Evolutionary conservation across 2,329 filamentous ascomycete genomes (phyloP).

Genomic region (Xylariaceae sp.): DNA sequence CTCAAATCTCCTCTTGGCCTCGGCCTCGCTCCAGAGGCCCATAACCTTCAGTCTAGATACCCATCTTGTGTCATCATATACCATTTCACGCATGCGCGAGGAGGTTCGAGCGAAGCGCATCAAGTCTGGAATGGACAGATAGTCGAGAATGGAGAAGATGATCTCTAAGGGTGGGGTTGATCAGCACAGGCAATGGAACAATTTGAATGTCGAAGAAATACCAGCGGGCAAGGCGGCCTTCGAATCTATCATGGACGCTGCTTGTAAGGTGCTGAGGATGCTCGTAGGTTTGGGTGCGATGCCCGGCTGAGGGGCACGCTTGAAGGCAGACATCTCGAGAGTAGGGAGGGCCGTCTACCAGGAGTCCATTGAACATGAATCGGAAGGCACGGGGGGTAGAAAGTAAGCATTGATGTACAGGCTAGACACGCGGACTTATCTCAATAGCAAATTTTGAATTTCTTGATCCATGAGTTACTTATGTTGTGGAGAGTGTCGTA

Average conservation of each 20-base stretch:
- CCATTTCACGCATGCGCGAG: constrained; percentile 90
- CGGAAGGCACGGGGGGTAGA: too few relatives aligned
- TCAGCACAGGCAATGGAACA: neutral
- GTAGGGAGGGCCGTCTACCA: too few relatives aligned
- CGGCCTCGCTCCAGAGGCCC: constrained; percentile 86
- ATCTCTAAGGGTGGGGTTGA: constrained; percentile 58
- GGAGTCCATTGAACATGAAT: too few relatives aligned
- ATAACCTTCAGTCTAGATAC: constrained; percentile 80
- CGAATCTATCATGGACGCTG: constrained; percentile 73
- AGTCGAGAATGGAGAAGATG: constrained; percentile 81
- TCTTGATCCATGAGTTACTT: too few relatives aligned
- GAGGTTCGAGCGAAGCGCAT: constrained; percentile 81
- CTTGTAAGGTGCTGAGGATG: constrained; percentile 73
- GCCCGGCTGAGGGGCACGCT: constrained; percentile 33
- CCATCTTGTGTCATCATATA: constrained; percentile 97
- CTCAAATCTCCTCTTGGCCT: constrained; percentile 78
- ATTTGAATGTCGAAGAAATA: constrained; percentile 36
- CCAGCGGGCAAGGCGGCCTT: constrained; percentile 80
- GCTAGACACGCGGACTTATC: too few relatives aligned
- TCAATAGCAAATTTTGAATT: too few relatives aligned
- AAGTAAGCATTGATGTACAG: too few relatives aligned
- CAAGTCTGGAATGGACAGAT: constrained; percentile 80
- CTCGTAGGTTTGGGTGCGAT: constrained; percentile 41
- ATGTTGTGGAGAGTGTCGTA: too few relatives aligned
- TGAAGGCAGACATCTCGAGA: constrained; percentile 34